These are phyloP conservation scores for Citrus mangshanensis DNA, from an alignment of 345 rosid genomes.

Conservation along the genomic window DNA sequence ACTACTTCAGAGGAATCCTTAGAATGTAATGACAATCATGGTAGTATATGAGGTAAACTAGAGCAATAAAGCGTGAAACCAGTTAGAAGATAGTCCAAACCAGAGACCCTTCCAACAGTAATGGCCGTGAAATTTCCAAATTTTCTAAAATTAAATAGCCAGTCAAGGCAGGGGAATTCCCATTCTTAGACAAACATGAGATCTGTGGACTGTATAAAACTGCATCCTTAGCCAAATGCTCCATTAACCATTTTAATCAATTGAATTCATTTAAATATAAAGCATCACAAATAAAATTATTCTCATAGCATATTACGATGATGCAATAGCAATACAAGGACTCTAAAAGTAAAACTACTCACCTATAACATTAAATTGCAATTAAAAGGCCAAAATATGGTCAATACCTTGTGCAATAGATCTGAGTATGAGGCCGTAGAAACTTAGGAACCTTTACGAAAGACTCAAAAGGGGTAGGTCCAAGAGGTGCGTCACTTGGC, in stretches of 20 bases:
- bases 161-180: not conserved
- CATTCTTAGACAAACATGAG: not conserved
- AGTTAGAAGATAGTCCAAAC: not conserved
- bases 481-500: slow-evolving; percentile 91
- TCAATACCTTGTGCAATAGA: slow-evolving; percentile 88
- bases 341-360: not conserved
- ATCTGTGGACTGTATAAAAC: not conserved
- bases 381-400: slow-evolving; percentile 6
- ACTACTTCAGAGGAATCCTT: not conserved
- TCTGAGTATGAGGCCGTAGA: slow-evolving; percentile 86
- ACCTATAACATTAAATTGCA: not conserved
- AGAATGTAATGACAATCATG: not conserved
- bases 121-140: not conserved
- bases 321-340: not conserved
- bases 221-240: not conserved
- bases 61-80: not conserved
- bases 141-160: not conserved
- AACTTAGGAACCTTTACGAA: slow-evolving; percentile 95
- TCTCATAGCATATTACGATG: not conserved
- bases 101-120: not conserved
- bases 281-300: not conserved
- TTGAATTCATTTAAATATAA: not conserved
- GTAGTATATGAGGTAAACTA: not conserved
- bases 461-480: slow-evolving; percentile 83
- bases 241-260: not conserved